These are phyloP conservation scores for Ploettnerulaceae sp. DNA, from an alignment of 2,329 filamentous ascomycete species.

Conservation along the genomic window DNA sequence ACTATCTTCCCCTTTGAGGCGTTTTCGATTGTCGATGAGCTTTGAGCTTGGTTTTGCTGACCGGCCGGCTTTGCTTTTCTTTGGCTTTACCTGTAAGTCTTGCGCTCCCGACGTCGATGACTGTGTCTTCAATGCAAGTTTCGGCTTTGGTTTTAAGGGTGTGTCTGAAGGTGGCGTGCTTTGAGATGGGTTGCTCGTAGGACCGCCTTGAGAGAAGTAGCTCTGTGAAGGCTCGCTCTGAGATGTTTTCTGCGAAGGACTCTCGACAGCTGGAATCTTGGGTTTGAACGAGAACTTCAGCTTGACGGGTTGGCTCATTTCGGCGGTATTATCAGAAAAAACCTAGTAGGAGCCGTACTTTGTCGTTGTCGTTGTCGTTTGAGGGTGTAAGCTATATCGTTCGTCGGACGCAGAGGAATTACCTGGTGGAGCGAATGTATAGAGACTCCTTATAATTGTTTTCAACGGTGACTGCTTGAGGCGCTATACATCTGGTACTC, in stretches of 20 bases:
- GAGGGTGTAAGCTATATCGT: background rate
- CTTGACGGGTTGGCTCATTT: slow-evolving; percentile 26
- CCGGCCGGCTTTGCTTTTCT: slow-evolving; percentile 56
- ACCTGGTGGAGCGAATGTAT: no score
- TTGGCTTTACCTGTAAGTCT: slow-evolving; percentile 16
- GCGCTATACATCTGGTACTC: no score
- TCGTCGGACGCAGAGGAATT: background rate
- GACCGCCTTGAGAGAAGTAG: background rate
- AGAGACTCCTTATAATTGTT: no score
- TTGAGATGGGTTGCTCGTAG: slow-evolving; percentile 9
- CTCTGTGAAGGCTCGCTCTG: slow-evolving; percentile 6
- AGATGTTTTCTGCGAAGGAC: slow-evolving; percentile 2
- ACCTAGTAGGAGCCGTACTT: background rate
- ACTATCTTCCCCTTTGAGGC: slow-evolving; percentile 50
- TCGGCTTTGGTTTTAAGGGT: slow-evolving; percentile 22
- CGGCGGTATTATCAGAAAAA: slow-evolving; percentile 4
- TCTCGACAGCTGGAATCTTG: background rate
- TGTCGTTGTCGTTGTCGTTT: background rate
- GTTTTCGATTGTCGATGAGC: slow-evolving; percentile 53
- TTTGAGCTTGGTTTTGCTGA: slow-evolving; percentile 56
- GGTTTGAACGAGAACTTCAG: slow-evolving; percentile 19
- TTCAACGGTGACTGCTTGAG: no score
- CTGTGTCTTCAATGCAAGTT: slow-evolving; percentile 28
- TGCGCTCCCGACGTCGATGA: slow-evolving; percentile 8
- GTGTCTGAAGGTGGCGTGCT: slow-evolving; percentile 20